Percentiles rank a stretch among this genome's conserved stretches.
Evolutionary conservation across 2,329 filamentous ascomycete species (phyloP).

Genomic region (Paraphaeosphaeria sporulosa): DNA sequence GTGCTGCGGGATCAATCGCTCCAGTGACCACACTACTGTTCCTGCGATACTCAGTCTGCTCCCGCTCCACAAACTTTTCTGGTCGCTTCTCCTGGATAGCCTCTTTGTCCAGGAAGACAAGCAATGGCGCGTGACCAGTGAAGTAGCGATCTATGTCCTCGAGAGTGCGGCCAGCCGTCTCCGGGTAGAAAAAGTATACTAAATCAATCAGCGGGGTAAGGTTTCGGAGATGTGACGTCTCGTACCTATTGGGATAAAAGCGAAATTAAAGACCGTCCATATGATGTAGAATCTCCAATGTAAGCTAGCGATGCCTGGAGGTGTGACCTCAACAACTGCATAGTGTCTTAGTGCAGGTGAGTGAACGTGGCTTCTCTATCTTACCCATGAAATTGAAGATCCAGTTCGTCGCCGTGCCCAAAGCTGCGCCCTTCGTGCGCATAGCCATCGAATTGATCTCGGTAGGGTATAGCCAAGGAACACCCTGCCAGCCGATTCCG

Average conservation of each 20-base stretch:
- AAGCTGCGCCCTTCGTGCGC: constrained; percentile 58
- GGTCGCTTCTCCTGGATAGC: constrained; percentile 56
- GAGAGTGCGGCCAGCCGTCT: constrained; percentile 38
- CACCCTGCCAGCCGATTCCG: constrained; percentile 58
- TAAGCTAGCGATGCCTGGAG: constrained; percentile 52
- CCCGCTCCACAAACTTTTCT: constrained; percentile 54
- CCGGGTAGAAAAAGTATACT: constrained; percentile 41
- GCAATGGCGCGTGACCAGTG: constrained; percentile 36
- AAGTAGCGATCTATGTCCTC: constrained; percentile 44
- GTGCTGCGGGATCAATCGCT: constrained; percentile 18
- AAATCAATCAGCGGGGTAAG: constrained; percentile 3
- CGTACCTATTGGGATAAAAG: constrained; percentile 54
- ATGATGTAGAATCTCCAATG: constrained; percentile 55
- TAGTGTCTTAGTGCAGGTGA: neutral
- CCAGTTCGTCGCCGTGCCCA: constrained; percentile 62
- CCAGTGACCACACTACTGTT: constrained; percentile 31
- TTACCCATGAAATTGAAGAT: constrained; percentile 53
- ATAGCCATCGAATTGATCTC: constrained; percentile 61
- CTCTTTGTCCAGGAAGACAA: constrained; percentile 59
- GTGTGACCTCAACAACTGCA: constrained; percentile 48
- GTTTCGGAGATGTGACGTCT: neutral
- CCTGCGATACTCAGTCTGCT: constrained; percentile 41
- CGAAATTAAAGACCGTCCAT: constrained; percentile 55
- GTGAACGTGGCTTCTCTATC: neutral
- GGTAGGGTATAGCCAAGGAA: constrained; percentile 57